These are phyloP conservation scores for Lepidopterella palustris DNA, from an alignment of 495 filamentous ascomycete species.

Conservation along the genomic window DNA sequence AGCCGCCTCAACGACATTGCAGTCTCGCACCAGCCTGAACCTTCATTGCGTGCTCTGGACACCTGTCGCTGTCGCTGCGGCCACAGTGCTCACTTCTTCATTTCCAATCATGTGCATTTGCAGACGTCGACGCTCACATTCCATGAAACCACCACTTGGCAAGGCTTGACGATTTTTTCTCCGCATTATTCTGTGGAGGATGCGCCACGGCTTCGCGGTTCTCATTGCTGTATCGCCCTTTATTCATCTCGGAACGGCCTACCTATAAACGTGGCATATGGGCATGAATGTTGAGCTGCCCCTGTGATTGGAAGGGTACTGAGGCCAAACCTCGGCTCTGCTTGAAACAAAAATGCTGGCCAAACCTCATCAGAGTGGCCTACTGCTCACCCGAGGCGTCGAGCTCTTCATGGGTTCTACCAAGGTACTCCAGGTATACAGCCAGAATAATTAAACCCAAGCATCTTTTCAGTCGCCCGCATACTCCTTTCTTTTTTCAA, in stretches of 20 bases:
- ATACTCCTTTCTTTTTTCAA: background rate
- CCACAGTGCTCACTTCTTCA: too few species aligned
- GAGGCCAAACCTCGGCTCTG: background rate
- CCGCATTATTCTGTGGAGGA: background rate
- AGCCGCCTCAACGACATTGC: too few species aligned
- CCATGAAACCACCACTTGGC: background rate
- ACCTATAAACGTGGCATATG: background rate
- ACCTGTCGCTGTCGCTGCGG: too few species aligned
- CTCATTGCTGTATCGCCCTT: too few species aligned
- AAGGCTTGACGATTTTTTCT: background rate
- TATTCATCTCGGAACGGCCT: too few species aligned
- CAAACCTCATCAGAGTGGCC: background rate
- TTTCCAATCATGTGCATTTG: too few species aligned
- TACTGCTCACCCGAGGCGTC: background rate
- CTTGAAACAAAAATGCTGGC: background rate
- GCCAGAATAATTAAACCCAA: background rate
- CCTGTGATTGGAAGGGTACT: background rate
- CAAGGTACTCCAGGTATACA: too few species aligned
- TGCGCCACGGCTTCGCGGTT: background rate
- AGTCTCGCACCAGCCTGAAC: too few species aligned
- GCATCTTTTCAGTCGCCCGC: background rate
- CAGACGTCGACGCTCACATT: background rate
- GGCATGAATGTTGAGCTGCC: background rate
- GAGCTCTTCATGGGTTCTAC: background rate
- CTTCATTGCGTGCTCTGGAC: too few species aligned